Evolutionary conservation across 2,329 filamentous ascomycete genomes (phyloP).

Genomic region (Ophiosphaerella narmari): DNA sequence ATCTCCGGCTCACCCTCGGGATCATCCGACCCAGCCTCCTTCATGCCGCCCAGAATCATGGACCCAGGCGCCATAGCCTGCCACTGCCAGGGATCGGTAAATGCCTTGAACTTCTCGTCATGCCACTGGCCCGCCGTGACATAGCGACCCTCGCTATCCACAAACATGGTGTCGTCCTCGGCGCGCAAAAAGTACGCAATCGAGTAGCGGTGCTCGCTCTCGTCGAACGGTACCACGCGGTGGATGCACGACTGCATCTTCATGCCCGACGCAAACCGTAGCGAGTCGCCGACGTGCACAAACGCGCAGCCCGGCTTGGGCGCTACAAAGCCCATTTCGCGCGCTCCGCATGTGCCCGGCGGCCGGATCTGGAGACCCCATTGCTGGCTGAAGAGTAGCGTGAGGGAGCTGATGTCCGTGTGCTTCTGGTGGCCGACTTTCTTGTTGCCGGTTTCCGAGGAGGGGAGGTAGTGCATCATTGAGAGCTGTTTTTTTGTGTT

Average conservation of each 20-base stretch:
- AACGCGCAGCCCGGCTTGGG: conserved; percentile 59
- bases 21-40: conserved; percentile 30
- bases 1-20: conserved; percentile 8
- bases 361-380: conserved; percentile 63
- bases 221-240: conserved; percentile 60
- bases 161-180: conserved; percentile 62
- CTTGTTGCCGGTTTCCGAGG: conserved; percentile 21
- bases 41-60: conserved; percentile 35
- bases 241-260: conserved; percentile 63
- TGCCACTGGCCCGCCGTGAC: conserved; percentile 54
- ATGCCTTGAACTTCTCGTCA: conserved; percentile 41
- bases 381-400: conserved; percentile 56
- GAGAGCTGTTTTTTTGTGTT: conserved; percentile 16
- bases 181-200: conserved; percentile 64
- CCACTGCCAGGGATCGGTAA: conserved; percentile 26
- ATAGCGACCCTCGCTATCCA: conserved; percentile 59
- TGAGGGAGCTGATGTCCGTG: conserved; percentile 39
- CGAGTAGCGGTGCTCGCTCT: conserved; percentile 61
- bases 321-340: conserved; percentile 49
- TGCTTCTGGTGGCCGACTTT: conserved; percentile 40
- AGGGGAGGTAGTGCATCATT: conserved; percentile 43
- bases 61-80: conserved; percentile 30
- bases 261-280: conserved; percentile 60
- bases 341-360: conserved; percentile 49
- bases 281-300: conserved; percentile 63